Percentiles rank a stretch among this genome's conserved stretches.
Evolutionary conservation across 257 asterid genomes (phyloP).

Genomic region (Solanum infundibuliforme): DNA sequence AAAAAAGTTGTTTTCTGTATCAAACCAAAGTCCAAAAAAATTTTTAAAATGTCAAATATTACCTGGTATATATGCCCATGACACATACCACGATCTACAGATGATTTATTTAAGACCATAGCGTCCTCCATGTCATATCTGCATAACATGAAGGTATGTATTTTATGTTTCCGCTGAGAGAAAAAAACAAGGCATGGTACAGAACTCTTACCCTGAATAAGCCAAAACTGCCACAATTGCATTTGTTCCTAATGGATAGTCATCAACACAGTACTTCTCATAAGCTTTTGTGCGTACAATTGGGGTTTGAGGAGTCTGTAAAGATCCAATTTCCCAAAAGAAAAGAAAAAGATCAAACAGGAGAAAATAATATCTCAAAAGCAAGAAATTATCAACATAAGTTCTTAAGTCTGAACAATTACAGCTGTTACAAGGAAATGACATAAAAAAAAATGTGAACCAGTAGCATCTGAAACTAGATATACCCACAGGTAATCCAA

Average conservation of each 20-base stretch:
- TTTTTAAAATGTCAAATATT: background rate
- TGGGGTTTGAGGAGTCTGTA: slow-evolving; percentile 97
- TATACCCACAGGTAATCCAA: background rate
- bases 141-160: slow-evolving; percentile 17
- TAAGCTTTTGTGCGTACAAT: slow-evolving; percentile 89
- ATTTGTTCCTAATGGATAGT: slow-evolving; percentile 84
- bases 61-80: slow-evolving; percentile 97
- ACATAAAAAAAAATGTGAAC: background rate
- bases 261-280: slow-evolving; percentile 77
- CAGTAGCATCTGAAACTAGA: background rate
- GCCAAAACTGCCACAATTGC: slow-evolving; percentile 97
- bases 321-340: background rate
- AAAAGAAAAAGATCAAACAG: background rate
- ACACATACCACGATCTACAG: slow-evolving; percentile 94
- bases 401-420: background rate
- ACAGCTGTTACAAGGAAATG: background rate
- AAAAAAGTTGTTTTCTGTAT: background rate
- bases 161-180: background rate
- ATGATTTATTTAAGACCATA: slow-evolving; percentile 88
- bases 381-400: background rate
- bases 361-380: background rate
- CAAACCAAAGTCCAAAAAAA: background rate
- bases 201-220: slow-evolving; percentile 72
- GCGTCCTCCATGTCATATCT: slow-evolving; percentile 99
- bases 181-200: background rate